Evolutionary conservation across 148 eudicot species (phyloP).

Genomic region (Vaccinium macrocarpon): DNA sequence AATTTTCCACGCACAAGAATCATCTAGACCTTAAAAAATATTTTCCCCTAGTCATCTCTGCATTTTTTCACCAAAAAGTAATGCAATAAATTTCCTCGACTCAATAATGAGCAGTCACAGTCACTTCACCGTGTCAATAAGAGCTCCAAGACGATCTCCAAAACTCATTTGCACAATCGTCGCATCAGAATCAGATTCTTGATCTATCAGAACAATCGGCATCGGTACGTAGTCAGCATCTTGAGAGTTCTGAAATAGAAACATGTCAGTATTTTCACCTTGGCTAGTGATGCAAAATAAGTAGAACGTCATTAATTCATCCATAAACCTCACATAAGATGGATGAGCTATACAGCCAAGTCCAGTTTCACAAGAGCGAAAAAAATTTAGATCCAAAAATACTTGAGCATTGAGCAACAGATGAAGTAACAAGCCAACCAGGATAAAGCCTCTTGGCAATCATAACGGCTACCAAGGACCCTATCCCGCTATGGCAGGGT

Average conservation of each 20-base stretch:
- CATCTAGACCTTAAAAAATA: background rate
- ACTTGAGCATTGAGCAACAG: background rate
- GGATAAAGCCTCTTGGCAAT: background rate
- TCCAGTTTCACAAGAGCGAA: background rate
- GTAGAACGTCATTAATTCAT: background rate
- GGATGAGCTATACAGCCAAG: background rate
- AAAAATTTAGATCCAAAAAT: background rate
- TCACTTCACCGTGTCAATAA: slow-evolving; percentile 79
- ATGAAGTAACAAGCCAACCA: background rate
- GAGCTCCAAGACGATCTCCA: slow-evolving; percentile 97
- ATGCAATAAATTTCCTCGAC: background rate
- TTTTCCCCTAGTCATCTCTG: background rate
- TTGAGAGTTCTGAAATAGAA: slow-evolving; percentile 45
- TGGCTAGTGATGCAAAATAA: background rate
- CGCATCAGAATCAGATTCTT: slow-evolving; percentile 72
- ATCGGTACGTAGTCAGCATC: slow-evolving; percentile 63
- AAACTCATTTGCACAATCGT: slow-evolving; percentile 88
- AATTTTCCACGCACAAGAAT: background rate
- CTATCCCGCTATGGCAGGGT: background rate
- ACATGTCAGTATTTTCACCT: background rate
- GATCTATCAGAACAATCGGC: slow-evolving; percentile 87
- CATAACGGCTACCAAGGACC: background rate
- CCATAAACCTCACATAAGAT: background rate
- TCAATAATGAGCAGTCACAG: background rate
- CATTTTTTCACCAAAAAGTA: background rate